phyloP scores from a whole-genome alignment of 2,329 filamentous ascomycete species.

The Nemania abortiva region DNA sequence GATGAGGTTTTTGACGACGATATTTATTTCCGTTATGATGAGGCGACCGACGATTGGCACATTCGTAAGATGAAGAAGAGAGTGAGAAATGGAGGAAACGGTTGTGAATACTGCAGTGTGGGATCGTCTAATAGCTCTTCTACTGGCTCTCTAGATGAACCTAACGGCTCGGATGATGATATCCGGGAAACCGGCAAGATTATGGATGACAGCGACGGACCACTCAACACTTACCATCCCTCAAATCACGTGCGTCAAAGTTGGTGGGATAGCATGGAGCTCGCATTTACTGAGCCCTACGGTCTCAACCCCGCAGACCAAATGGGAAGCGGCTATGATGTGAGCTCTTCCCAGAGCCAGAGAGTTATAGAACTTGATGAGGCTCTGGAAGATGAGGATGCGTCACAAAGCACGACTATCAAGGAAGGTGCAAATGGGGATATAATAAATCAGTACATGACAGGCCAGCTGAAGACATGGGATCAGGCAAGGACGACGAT shows the following conservation, averaged over 20 bases:
- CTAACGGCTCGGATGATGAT: neutral
- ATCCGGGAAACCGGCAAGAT: neutral
- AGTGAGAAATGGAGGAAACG: neutral
- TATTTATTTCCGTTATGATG: constrained; percentile 1
- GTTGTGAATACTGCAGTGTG: neutral
- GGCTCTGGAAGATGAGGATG: neutral
- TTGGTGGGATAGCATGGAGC: neutral
- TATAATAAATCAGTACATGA: too few species aligned
- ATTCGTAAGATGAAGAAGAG: neutral
- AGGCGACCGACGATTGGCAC: neutral
- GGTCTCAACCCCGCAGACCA: too few species aligned
- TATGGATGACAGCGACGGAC: neutral
- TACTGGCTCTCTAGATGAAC: neutral
- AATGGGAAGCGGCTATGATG: neutral
- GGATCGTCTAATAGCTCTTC: neutral
- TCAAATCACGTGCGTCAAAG: neutral
- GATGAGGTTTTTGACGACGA: neutral
- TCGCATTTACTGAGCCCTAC: neutral
- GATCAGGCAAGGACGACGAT: neutral
- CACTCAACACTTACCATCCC: neutral
- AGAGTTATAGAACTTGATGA: constrained; percentile 1
- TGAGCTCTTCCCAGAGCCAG: neutral
- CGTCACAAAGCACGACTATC: neutral
- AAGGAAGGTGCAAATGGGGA: too few species aligned
- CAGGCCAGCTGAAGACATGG: neutral